phyloP scores from a whole-genome alignment of 73 alveolate species.

The Paraurostyla sp. region DNA sequence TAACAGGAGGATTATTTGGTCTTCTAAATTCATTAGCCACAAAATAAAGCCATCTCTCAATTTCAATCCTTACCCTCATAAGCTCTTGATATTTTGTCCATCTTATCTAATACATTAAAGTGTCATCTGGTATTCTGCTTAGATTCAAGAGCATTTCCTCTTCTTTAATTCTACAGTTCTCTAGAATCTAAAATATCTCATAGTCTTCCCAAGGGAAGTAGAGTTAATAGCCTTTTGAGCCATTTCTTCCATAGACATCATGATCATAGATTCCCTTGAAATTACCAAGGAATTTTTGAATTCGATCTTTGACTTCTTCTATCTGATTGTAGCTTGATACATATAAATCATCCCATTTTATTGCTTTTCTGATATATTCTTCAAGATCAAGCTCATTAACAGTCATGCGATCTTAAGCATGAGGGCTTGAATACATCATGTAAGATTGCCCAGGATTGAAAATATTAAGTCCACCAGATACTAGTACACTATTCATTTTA shows the following conservation, averaged over 20 bases:
- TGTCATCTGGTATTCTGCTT: conserved; percentile 63
- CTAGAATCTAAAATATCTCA: conserved; percentile 40
- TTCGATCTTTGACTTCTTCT: conserved; percentile 64
- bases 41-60: conserved; percentile 58
- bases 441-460: conserved; percentile 30
- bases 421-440: conserved; percentile 1
- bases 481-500: neutral
- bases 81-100: conserved; percentile 56
- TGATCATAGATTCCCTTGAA: conserved; percentile 54
- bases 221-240: conserved; percentile 60
- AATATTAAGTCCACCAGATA: neutral
- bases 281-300: conserved; percentile 61
- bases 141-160: conserved; percentile 60
- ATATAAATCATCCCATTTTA: conserved; percentile 59
- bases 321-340: conserved; percentile 41
- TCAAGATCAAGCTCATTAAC: conserved; percentile 35
- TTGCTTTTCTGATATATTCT: neutral
- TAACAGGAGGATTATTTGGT: conserved; percentile 72
- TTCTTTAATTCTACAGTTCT: conserved; percentile 54
- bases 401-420: neutral
- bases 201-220: conserved; percentile 77
- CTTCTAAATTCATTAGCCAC: conserved; percentile 65
- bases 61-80: conserved; percentile 65
- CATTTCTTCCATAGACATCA: conserved; percentile 55
- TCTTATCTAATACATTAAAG: conserved; percentile 56